Base-by-base conservation (phyloP, 305 asterid genomes). In the Euphrasia arctica region DNA sequence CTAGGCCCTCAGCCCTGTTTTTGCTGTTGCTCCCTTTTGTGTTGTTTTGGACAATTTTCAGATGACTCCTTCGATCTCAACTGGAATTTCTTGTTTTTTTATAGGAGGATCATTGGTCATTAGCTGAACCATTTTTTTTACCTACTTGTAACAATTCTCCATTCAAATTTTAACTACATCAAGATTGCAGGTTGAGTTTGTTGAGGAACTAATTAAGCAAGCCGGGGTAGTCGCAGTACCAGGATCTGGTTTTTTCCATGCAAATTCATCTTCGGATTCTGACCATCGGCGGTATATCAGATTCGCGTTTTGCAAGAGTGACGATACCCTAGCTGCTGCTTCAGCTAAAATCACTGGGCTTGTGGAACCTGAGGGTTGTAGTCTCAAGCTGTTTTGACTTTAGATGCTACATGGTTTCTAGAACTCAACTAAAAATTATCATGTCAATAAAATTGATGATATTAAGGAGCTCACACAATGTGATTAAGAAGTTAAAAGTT, bases 171-270 rank as follows among this genome's bases (percentile, higher is more conserved):
- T n/a, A 12, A 13, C 55, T n/a, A 13, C 2, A 1, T 2, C 27
- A 39, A 41, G 41, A 67, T 52, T 79, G 73, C 79, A 91, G 98
- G 76, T 83, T 34, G 95, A 83, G 55, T 85, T 86, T 69, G 91
- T 88, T 11, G 87, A 91, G 83, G 87, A 83, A 71, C 65, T 91
- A 48, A 88, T 88, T 9, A 83, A 80, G 75, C 82, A 82, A 78
- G 94, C 88, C 15, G 95, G 94, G 57, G 95, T 91, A 52, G 94
- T 86, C 9, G 96, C 98, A n/a, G 98, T 91, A 52, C 96, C 98
- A 2, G 98, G 98, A 9, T 45, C 79, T 18, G 94, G 86, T 12
- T 88, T 88, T 64, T 91, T 91, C 72, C 95, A 88, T 49, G 28
- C 71, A 25, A 59, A 66, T 63, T 39, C 71, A 3, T 63, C 72